phyloP scores from a whole-genome alignment of 257 asterid genomes.

The Nicotiana attenuata region DNA sequence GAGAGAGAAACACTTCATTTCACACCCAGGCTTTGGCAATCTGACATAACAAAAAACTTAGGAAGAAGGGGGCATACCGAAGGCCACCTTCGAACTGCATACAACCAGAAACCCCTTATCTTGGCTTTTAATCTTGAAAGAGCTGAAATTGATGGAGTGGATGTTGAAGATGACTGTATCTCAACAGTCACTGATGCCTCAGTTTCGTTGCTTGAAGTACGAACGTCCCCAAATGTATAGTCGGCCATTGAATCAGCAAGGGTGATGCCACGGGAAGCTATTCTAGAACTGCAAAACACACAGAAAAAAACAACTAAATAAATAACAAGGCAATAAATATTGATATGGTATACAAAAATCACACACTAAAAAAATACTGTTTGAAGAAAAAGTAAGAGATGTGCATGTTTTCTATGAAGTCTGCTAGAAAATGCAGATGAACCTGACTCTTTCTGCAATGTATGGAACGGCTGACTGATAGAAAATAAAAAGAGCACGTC shows the following conservation, averaged over 20 bases:
- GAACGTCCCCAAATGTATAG: constrained; percentile 32
- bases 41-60: constrained; percentile 8
- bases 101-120: constrained; percentile 51
- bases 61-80: constrained; percentile 63
- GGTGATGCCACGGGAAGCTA: constrained; percentile 75
- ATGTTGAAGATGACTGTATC: constrained; percentile 30
- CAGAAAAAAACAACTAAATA: constrained; percentile 1
- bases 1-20: neutral
- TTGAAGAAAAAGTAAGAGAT: neutral
- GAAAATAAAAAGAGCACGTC: constrained; percentile 85
- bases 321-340: neutral
- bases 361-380: neutral
- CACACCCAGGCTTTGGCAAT: neutral
- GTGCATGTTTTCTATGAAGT: neutral
- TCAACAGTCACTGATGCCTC: constrained; percentile 38
- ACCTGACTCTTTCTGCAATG: constrained; percentile 95
- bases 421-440: neutral
- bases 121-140: constrained; percentile 64
- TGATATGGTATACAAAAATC: neutral
- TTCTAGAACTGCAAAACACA: constrained; percentile 63
- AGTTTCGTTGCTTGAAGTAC: constrained; percentile 31
- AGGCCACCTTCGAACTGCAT: constrained; percentile 85
- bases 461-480: constrained; percentile 92
- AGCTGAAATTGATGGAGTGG: constrained; percentile 35
- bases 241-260: constrained; percentile 56